Evolutionary conservation across 2,329 filamentous ascomycete species (phyloP).

Genomic region (Parastagonospora nodorum): DNA sequence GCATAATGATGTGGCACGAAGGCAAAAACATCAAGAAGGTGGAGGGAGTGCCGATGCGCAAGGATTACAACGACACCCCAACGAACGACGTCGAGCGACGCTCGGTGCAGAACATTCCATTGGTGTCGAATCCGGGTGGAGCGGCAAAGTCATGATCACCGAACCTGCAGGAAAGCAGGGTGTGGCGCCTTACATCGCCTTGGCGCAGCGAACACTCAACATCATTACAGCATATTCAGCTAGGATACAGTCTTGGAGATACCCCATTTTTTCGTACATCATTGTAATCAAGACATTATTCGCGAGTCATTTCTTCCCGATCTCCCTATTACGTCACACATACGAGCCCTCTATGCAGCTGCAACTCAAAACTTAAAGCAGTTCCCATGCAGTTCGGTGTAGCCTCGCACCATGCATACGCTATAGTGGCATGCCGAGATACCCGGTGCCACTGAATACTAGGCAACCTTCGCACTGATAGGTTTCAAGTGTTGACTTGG

Average conservation of each 20-base stretch:
- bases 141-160: constrained; percentile 27
- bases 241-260: constrained; percentile 1
- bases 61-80: constrained; percentile 21
- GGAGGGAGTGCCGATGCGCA: constrained; percentile 42
- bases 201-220: constrained; percentile 3
- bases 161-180: background rate
- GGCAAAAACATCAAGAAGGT: constrained; percentile 57
- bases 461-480: constrained; percentile 14
- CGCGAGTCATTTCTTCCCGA: background rate
- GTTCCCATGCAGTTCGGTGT: constrained; percentile 9
- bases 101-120: constrained; percentile 21
- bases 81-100: constrained; percentile 29
- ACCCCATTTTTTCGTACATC: constrained; percentile 1
- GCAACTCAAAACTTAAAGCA: background rate
- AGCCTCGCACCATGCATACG: constrained; percentile 17
- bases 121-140: constrained; percentile 20
- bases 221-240: background rate
- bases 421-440: constrained; percentile 25
- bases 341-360: background rate
- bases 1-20: constrained; percentile 72
- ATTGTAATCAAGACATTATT: constrained; percentile 1
- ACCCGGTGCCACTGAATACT: constrained; percentile 27
- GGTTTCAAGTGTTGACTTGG: constrained; percentile 16
- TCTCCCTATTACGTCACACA: background rate
- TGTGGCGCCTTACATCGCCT: constrained; percentile 1